Evolutionary conservation across 2,329 filamentous ascomycete species (phyloP), one percentile per base, ranked within the genome.

Genomic region (Curvularia lunata): DNA sequence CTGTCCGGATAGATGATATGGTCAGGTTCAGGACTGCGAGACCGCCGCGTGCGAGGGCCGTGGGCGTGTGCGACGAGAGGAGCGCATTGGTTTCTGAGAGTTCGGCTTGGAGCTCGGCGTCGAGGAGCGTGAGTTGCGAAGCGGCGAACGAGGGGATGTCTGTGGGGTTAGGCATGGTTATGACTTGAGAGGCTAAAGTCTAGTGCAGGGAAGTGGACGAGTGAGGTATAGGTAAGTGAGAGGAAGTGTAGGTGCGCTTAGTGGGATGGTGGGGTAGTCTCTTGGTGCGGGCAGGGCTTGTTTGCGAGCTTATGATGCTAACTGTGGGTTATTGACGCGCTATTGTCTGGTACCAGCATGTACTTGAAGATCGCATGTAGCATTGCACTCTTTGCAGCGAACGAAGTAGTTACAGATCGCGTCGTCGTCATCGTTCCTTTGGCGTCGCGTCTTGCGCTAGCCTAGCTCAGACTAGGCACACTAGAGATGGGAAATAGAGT

Each of bases 1-100:
- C 95, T 0, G 95, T 99, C 28, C 93, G 88, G 72, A 91, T 90
- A 18, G 90, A 88, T 10, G 84, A 81, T 32, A 96, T 80, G 30
- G 85, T 80, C 8, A 98, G 85, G 76, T 93, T 94, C 16, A 87
- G 86, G 67, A 95, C 82, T 30, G 91, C 91, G 40, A 92, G 83
- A n/a, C 91, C 91, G 5, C 90, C 90, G 57, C 89, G 87, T 71
- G 91, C 86, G 12, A 96, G 86, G 1, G 85, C 82, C 0, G 84
- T 80, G 4, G 91, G 91, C 47, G 88, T 86, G 74, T 90, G 86
- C 45, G 84, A 84, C 43, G 86, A 83, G 57, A 92, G 84, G 56
- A 92, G 85, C 40, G 82, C 78, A 64, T 86, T 84, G 21, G 88
- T 91, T 76, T 92, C 88, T 46, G 84, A 80, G 48, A 91, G 81